A percentile compares a stretch with the other conserved stretches of the same genome.
phyloP scores from a whole-genome alignment of 169 alveolate species.

The Plasmodium sp. region DNA sequence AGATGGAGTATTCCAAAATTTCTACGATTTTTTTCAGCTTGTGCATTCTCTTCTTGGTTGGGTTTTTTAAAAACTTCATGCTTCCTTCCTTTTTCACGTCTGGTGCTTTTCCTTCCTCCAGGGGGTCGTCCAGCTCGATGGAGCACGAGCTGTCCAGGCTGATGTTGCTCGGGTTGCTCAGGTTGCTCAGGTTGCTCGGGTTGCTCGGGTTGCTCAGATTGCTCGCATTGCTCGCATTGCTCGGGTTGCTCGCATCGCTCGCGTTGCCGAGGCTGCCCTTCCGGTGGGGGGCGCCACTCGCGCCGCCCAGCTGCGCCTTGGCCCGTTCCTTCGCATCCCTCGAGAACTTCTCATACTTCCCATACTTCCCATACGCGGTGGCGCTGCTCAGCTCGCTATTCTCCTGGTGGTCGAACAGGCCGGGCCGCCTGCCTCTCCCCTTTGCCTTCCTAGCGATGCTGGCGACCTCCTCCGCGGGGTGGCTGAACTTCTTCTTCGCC shows the following conservation, averaged over 20 bases:
- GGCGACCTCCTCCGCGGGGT: background rate
- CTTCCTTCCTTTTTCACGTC: background rate
- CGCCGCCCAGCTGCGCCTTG: background rate
- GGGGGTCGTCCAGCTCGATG: background rate
- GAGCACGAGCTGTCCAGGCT: slow-evolving; percentile 69
- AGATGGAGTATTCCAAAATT: slow-evolving; percentile 65
- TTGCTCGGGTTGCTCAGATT: background rate
- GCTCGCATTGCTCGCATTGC: background rate
- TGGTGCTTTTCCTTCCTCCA: background rate
- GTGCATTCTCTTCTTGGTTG: slow-evolving; percentile 73
- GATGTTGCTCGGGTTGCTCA: slow-evolving; percentile 24
- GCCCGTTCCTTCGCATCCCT: background rate
- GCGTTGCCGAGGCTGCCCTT: background rate
- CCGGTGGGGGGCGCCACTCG: background rate
- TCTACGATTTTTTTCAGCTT: slow-evolving; percentile 61
- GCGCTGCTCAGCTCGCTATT: slow-evolving; percentile 21
- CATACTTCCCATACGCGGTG: background rate
- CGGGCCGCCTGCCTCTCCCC: background rate
- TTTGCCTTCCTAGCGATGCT: background rate
- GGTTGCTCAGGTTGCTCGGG: slow-evolving; percentile 1
- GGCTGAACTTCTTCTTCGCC: background rate
- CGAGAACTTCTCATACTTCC: background rate
- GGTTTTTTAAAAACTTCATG: slow-evolving; percentile 68
- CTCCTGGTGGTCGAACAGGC: background rate
- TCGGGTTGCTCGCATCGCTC: background rate